Evolutionary conservation across 2,329 filamentous ascomycete genomes (phyloP), one percentile per base, ranked within the genome.

Genomic region (Ophiostoma populinum): DNA sequence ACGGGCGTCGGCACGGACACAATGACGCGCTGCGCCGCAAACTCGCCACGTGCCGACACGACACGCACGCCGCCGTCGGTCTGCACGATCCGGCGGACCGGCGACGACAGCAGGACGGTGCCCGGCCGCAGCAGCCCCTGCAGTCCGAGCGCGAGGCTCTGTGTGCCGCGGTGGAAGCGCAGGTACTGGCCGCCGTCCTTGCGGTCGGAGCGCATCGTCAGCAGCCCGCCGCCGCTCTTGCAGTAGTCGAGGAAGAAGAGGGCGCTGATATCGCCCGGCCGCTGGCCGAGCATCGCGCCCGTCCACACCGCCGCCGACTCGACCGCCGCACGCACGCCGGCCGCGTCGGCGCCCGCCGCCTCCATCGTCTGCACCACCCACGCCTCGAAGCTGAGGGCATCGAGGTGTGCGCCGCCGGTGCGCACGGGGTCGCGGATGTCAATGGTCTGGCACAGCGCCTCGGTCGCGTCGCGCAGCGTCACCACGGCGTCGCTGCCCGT

Each of bases 241-340:
- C 61, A 64, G 50, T 73, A 70, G 44, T 67, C 55, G 16, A 74
- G 52, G 43, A 73, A 69, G 45, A 53, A 71, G 2, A 66, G 46
- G 0, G 67, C 65, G 6, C 57, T 62, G 5, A 69, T 45, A 10
- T 70, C 63, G 2, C 36, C 39, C 0, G 65, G 57, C 22, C 69
- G 62, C 1, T 58, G 48, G 2, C 67, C 67, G 2, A 68, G 49
- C 58, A 44, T 40, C 4, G 26, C 38, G 6, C 34, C 35, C 6
- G 38, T 42, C 42, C 42, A 44, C 1, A 42, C 30, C 7, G 24
- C 26, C 4, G 32, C 42, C 5, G 40, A 34, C 7, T 21, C 32
- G 12, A 40, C 27, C 10, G 42, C 31, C 2, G 30, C 34, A 4
- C 20, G 6, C 16, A 19, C 20, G 10, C 35, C 39, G 12, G 36